These are phyloP conservation scores for Dendrobium officinale DNA, from an alignment of 106 monocot genomes.

Conservation along the genomic window DNA sequence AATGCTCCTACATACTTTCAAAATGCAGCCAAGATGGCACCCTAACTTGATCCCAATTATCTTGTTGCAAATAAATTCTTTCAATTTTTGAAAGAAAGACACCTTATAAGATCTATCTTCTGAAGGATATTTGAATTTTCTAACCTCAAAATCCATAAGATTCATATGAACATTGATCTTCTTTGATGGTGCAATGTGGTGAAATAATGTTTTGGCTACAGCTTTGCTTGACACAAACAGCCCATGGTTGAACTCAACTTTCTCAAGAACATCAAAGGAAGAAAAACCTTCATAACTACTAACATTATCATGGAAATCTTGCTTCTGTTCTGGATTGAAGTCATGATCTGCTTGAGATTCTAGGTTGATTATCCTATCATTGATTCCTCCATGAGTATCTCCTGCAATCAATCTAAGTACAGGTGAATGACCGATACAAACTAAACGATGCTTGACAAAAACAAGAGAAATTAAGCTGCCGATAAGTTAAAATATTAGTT, in stretches of 20 bases:
- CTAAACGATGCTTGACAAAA: neutral
- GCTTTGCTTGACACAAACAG: slow-evolving; percentile 37
- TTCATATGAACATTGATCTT: slow-evolving; percentile 61
- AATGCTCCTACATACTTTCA: no score
- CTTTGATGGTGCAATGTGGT: slow-evolving; percentile 47
- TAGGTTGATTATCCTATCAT: slow-evolving; percentile 39
- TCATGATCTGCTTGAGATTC: slow-evolving; percentile 43
- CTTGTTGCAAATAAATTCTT: slow-evolving; percentile 25
- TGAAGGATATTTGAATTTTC: slow-evolving; percentile 4
- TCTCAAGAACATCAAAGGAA: slow-evolving; percentile 24
- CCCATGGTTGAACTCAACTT: slow-evolving; percentile 40
- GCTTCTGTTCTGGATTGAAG: slow-evolving; percentile 2
- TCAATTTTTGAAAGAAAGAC: slow-evolving; percentile 40
- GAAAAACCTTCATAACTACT: neutral
- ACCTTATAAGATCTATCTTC: slow-evolving; percentile 13
- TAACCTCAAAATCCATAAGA: slow-evolving; percentile 13
- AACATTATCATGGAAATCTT: neutral
- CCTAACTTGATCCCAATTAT: no score
- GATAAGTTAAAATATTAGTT: neutral
- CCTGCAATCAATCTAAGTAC: slow-evolving; percentile 66
- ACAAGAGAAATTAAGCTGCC: neutral
- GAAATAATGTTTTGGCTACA: slow-evolving; percentile 51
- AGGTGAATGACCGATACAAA: no score
- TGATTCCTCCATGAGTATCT: slow-evolving; percentile 23
- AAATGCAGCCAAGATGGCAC: no score